Evolutionary conservation across 345 rosid genomes (phyloP), one percentile per base, ranked within the genome.

Genomic region (Ceriops tagal): DNA sequence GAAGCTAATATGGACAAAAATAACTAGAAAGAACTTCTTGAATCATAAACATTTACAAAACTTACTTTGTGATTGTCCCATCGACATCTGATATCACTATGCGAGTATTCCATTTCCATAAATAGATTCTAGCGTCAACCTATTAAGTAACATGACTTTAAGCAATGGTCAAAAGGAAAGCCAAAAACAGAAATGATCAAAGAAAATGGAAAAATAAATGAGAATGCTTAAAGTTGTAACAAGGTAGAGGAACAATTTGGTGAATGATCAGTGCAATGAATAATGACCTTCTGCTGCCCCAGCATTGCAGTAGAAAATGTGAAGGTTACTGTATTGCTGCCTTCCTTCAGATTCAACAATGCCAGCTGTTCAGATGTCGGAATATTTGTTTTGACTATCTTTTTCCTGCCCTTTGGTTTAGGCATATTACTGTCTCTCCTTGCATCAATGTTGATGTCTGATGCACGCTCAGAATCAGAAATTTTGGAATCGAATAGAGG

Each of bases 71-170:
- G 66, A 95, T 95, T 46, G 99, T 95, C 76, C 99, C 99, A 77
- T 95, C 99, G 62, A 95, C 99, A 84, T 95, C 99, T 26, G 99
- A 95, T 73, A 95, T 81, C 64, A 95, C 97, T 62, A 95, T 82
- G 34, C 87, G 92, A 68, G 91, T 75, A 80, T 90, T 89, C 98
- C 98, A 95, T 77, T 90, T 95, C 99, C 99, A 95, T 73, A 88
- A 80, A 85, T 80, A 92, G 52, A 95, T 92, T 71, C 93, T 86
- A 4, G 98, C 96, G 51, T 95, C 96, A 67, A 95, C 98, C 99
- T 95, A 83, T 67, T 69, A 21, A 70, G 59, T 37, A 68, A 43
- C 53, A 28, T 26, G 70, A 53, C 61, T 43, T 31, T 20, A 65
- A 65, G 65, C 26, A 61, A 70, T 53, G 31, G 27, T 46, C 39